Conservation (phyloP, 441 rosid genomes). For the Flueggea neowawraea region DNA sequence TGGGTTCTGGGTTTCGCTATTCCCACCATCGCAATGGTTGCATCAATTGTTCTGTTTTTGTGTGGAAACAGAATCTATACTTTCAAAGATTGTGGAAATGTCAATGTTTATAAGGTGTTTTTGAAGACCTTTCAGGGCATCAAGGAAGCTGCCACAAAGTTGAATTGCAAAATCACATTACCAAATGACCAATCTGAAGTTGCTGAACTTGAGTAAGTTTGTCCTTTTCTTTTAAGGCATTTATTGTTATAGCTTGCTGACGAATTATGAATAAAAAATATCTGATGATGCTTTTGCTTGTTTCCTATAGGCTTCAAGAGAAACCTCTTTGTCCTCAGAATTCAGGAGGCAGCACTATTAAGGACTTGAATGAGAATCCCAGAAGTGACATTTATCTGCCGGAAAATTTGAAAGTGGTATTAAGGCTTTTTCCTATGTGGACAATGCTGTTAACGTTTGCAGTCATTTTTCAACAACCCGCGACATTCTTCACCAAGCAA, state of each 20-base stretch:
- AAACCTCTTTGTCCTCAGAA: conserved; percentile 61
- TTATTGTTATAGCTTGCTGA: not conserved
- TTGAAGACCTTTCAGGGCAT: conserved; percentile 24
- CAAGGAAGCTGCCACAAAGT: conserved; percentile 26
- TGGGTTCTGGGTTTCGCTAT: conserved; percentile 93
- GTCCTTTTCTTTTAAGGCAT: not conserved
- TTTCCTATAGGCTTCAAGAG: conserved; percentile 59
- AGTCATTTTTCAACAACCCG: conserved; percentile 81
- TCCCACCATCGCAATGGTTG: conserved; percentile 63
- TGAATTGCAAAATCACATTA: conserved; percentile 33
- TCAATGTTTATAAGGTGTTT: conserved; percentile 19
- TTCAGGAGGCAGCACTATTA: conserved; percentile 5
- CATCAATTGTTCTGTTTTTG: conserved; percentile 42
- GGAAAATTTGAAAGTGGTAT: conserved; percentile 40
- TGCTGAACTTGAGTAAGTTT: conserved; percentile 74
- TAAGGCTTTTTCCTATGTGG: conserved; percentile 85
- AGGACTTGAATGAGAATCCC: conserved; percentile 20
- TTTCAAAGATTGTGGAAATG: conserved; percentile 24
- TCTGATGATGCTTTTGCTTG: conserved; percentile 11
- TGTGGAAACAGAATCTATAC: conserved; percentile 52
- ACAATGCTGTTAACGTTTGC: conserved; percentile 87
- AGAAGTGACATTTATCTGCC: conserved; percentile 17
- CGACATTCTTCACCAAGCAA: conserved; percentile 90
- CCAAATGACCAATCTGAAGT: conserved; percentile 33
- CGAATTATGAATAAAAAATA: conserved; percentile 1